phyloP scores from a whole-genome alignment of 495 filamentous ascomycete genomes.

The Penicillium steckii region DNA sequence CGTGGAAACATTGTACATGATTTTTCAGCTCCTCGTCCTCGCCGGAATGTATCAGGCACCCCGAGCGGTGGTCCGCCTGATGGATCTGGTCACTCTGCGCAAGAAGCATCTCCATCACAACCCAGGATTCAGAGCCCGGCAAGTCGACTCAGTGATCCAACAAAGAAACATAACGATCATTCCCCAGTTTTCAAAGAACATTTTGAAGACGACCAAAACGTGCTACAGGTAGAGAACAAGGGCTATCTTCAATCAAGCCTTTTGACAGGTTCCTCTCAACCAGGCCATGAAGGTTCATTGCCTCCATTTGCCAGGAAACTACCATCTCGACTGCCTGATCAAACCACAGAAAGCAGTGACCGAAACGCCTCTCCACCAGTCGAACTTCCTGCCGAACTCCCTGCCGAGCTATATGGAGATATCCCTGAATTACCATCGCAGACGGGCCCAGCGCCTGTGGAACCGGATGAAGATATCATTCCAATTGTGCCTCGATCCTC shows the following conservation, averaged over 20 bases:
- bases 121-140: slow-evolving; percentile 1
- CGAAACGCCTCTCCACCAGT: background rate
- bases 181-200: slow-evolving; percentile 67
- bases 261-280: slow-evolving; percentile 35
- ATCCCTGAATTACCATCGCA: slow-evolving; percentile 1
- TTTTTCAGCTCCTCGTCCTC: slow-evolving; percentile 80
- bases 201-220: slow-evolving; percentile 60
- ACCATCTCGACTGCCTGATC: slow-evolving; percentile 40
- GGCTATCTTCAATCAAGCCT: slow-evolving; percentile 46
- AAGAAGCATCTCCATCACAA: slow-evolving; percentile 13
- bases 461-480: slow-evolving; percentile 36
- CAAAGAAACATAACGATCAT: slow-evolving; percentile 44
- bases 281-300: slow-evolving; percentile 37
- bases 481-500: slow-evolving; percentile 37
- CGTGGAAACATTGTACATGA: slow-evolving; percentile 83
- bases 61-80: slow-evolving; percentile 20
- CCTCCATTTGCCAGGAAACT: slow-evolving; percentile 53
- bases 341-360: slow-evolving; percentile 14
- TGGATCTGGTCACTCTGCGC: slow-evolving; percentile 4
- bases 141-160: slow-evolving; percentile 28
- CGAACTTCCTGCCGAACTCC: slow-evolving; percentile 9
- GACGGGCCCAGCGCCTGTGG: slow-evolving; percentile 4
- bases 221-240: slow-evolving; percentile 49
- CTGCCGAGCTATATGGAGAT: background rate
- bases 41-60: slow-evolving; percentile 48